A percentile compares a stretch with the other conserved stretches of the same genome.
These are phyloP conservation scores for Nicotiana obtusifolia DNA, from an alignment of 257 asterid species.

Conservation along the genomic window DNA sequence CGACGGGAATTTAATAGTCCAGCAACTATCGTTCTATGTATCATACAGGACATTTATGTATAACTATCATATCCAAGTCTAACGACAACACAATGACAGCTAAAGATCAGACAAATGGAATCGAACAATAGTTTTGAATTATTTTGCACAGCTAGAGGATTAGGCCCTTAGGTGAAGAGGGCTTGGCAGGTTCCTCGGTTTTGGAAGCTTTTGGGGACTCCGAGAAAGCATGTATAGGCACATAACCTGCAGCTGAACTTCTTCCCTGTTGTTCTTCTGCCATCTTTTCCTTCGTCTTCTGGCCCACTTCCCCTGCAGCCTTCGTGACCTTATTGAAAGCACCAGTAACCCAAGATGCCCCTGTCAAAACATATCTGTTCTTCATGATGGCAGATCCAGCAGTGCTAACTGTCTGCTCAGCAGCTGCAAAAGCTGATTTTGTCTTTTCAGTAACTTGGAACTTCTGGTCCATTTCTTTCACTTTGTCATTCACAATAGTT, in stretches of 20 bases:
- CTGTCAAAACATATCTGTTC: constrained; percentile 53
- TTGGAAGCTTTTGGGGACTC: constrained; percentile 28
- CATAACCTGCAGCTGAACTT: constrained; percentile 35
- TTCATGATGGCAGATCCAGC: constrained; percentile 62
- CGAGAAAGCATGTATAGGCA: constrained; percentile 17
- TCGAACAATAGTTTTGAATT: neutral
- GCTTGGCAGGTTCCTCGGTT: constrained; percentile 22
- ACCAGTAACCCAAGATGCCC: constrained; percentile 61
- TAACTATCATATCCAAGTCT: constrained; percentile 1
- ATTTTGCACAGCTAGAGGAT: constrained; percentile 22
- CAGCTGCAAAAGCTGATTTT: constrained; percentile 48
- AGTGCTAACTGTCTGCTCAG: constrained; percentile 55
- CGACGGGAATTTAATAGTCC: neutral
- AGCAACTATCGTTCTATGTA: constrained; percentile 1
- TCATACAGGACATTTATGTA: neutral
- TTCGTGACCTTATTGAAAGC: constrained; percentile 49
- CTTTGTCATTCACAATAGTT: constrained; percentile 48
- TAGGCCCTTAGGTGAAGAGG: constrained; percentile 42
- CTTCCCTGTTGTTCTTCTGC: constrained; percentile 44
- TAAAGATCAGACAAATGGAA: neutral
- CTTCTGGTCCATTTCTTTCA: constrained; percentile 59
- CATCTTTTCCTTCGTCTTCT: constrained; percentile 53
- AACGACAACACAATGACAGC: neutral
- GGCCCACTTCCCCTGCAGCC: constrained; percentile 61
- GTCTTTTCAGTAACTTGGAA: constrained; percentile 64